Evolutionary conservation across 768 basidiomycete species (phyloP).

Genomic region (Hypholoma fasciculare): DNA sequence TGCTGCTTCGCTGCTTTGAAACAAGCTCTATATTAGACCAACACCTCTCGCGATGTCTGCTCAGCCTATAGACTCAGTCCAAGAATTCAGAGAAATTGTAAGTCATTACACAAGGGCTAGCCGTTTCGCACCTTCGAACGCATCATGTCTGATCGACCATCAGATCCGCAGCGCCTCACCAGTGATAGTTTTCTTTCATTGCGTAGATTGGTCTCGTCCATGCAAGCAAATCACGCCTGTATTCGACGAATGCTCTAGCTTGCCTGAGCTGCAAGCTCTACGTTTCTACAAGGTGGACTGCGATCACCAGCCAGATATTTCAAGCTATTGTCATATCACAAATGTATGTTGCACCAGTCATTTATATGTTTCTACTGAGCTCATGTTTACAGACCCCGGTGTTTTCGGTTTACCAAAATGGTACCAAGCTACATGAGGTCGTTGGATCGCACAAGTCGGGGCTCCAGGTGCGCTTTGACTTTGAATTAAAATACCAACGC

Average conservation of each 20-base stretch:
- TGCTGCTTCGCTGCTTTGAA: too few relatives aligned
- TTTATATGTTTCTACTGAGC: neutral
- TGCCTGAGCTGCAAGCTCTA: neutral
- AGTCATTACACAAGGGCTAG: neutral
- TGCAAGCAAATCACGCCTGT: neutral
- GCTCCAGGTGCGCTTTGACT: neutral
- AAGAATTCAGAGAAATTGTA: constrained; percentile 1
- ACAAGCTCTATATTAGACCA: neutral
- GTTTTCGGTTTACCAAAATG: constrained; percentile 1
- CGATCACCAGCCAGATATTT: constrained; percentile 1
- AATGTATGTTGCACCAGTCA: neutral
- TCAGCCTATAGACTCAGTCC: neutral
- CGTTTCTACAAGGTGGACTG: constrained; percentile 3
- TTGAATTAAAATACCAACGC: neutral
- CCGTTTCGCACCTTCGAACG: neutral
- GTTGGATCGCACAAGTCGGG: constrained; percentile 1
- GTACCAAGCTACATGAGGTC: neutral
- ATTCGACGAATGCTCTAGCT: neutral
- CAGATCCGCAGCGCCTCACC: constrained; percentile 4
- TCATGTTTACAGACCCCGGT: neutral
- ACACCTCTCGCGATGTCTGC: neutral
- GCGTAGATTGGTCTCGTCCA: neutral
- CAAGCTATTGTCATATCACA: neutral
- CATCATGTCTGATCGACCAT: neutral
- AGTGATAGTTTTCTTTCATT: constrained; percentile 3